phyloP scores from a whole-genome alignment of 1,139 yeast genomes.

The Suhomyces terraborum region DNA sequence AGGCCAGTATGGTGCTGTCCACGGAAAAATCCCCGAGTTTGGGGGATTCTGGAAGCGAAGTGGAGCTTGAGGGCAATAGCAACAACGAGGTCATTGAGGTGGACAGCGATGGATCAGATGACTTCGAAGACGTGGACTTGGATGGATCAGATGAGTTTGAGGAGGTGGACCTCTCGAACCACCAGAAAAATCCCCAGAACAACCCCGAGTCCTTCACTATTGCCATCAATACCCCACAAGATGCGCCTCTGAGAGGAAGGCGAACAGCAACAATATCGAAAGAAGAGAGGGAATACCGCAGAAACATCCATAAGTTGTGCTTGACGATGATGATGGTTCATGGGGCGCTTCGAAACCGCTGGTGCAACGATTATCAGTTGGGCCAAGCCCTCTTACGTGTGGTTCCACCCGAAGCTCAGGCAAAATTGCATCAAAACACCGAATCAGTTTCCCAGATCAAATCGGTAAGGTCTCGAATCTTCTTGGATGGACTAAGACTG shows the following conservation, averaged over 20 bases:
- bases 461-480: conserved; percentile 60
- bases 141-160: conserved; percentile 24
- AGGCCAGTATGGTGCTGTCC: background rate
- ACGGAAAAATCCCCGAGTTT: too few relatives aligned
- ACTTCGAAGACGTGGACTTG: conserved; percentile 4
- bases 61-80: background rate
- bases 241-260: conserved; percentile 11
- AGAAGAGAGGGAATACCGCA: conserved; percentile 57
- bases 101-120: conserved; percentile 15
- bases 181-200: background rate
- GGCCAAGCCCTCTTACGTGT: conserved; percentile 39
- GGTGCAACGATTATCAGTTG: conserved; percentile 63
- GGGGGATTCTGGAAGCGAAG: background rate
- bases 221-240: conserved; percentile 26
- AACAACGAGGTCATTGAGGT: background rate
- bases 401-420: conserved; percentile 47
- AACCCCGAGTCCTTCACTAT: conserved; percentile 25
- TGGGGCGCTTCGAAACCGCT: conserved; percentile 66
- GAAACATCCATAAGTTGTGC: conserved; percentile 59
- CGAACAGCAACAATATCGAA: conserved; percentile 43
- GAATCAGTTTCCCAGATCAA: conserved; percentile 5
- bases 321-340: conserved; percentile 62
- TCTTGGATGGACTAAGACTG: conserved; percentile 73
- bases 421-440: conserved; percentile 49
- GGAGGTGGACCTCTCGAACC: conserved; percentile 29